Evolutionary conservation across 1,284 basidiomycete species (phyloP), one percentile per base, ranked within the genome.

Genomic region (Papiliotrema fonsecae): DNA sequence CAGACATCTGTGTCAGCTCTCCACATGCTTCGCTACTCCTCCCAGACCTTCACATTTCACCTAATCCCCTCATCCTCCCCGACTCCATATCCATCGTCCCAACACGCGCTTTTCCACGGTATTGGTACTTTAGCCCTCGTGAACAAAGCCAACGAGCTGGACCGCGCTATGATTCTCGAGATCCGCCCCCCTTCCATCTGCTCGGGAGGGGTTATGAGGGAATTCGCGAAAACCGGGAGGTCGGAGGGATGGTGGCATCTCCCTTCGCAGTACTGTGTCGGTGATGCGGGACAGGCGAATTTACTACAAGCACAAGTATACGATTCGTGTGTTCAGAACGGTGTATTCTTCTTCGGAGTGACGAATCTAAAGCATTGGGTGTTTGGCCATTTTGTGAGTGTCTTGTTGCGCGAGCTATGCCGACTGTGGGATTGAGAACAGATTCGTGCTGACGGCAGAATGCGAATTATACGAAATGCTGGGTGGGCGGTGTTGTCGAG

Each of bases 291-390:
- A 2, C 68, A 69, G 47, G 64, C 65, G 10, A 69, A 67, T 49
- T 45, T 72, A 10, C 57, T 74, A 4, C 72, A 72, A 48, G 61
- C 62, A 34, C 43, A 69, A 57, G 62, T 69, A 5, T 70, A 65
- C 52, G 70, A 72, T 53, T 61, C 61, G 32, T 74, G 72, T 56
- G 46, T 61, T 1, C 53, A 62, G 45, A 68, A 70, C 48, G 56
- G 62, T 27, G 67, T 68, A 18, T 64, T 55, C 47, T 68, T 65
- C 50, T 74, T 68, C 43, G 62, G 58, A 2, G 60, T 72, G 13
- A 70, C 69, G 18, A 74, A 70, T 37, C 27, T 66, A 26, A 69
- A 66, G 44, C 55, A 67, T 39, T 74, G 68, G 68, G 66, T 69
- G 1, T 72, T 74, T 55, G 72, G 72, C 5, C 47, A 52, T n/a